phyloP scores from a whole-genome alignment of 139 green algal genomes.

The Tetradesmus lagerheimii region DNA sequence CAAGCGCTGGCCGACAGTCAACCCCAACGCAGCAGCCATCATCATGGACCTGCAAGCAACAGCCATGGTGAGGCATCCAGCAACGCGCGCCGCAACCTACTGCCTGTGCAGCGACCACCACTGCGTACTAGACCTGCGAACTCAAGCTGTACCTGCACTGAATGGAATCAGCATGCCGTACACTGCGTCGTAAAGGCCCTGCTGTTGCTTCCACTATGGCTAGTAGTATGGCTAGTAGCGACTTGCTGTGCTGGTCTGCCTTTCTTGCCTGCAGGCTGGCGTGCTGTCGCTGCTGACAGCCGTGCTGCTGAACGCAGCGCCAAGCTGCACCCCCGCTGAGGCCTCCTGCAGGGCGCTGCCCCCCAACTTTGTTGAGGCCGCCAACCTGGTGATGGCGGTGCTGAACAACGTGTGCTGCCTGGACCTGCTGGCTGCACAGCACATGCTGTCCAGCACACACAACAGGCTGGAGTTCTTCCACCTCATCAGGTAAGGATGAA shows the following conservation, averaged over 20 bases:
- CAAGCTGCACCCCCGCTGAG: slow-evolving; percentile 59
- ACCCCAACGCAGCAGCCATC: slow-evolving; percentile 52
- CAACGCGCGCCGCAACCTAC: neutral
- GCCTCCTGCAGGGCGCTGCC: slow-evolving; percentile 57
- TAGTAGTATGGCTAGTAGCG: neutral
- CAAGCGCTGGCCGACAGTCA: slow-evolving; percentile 48
- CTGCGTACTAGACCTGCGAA: neutral
- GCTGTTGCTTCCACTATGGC: too few relatives aligned
- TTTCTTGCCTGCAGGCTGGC: slow-evolving; percentile 52
- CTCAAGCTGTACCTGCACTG: neutral
- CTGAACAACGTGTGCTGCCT: slow-evolving; percentile 65
- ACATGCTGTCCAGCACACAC: slow-evolving; percentile 57
- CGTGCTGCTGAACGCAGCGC: slow-evolving; percentile 71
- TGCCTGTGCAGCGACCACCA: neutral
- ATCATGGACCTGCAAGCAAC: slow-evolving; percentile 67
- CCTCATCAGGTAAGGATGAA: slow-evolving; percentile 45
- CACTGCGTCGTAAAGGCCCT: neutral
- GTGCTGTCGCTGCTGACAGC: slow-evolving; percentile 75
- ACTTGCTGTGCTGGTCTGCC: neutral
- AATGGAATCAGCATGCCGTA: neutral
- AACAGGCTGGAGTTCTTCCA: slow-evolving; percentile 70
- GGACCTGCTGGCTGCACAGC: slow-evolving; percentile 65
- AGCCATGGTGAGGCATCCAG: slow-evolving; percentile 29
- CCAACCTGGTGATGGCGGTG: slow-evolving; percentile 57
- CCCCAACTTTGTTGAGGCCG: slow-evolving; percentile 67